Base-by-base conservation (phyloP, 176 grass and related monocot species). In the Eragrostis nindensis region DNA sequence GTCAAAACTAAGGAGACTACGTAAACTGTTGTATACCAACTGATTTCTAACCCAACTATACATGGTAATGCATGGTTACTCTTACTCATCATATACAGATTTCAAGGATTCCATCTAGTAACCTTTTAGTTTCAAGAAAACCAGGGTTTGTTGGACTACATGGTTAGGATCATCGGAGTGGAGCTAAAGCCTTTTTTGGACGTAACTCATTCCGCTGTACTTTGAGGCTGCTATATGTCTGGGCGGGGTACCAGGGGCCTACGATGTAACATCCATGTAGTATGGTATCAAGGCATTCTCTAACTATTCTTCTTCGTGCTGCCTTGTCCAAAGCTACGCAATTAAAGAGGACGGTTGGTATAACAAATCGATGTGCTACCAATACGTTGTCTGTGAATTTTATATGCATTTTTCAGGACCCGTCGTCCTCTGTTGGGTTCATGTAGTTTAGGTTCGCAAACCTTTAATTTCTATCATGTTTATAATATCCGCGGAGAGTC, bases 301-400 rank as follows among this genome's bases (percentile, higher is more conserved):
- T 52, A 46, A 61, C 75, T 47, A 49, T 61, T 69, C 19, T 48
- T 59, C 9, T 70, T 77, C 21, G 4, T 21, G 14, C 8, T 56
- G 36, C 57, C 68, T 10, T 29, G 22, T 39, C 76, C 44, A 49
- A n/a, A 38, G 36, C 8, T 6, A 24, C 22, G 18, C 22, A 29
- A 68, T 6, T 13, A 8, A n/a, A n/a, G 17, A 29, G 30, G 56
- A 29, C 45, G 15, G 71, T 76, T 43, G 71, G 73, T 55, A 71
- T 21, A 82, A 64, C 46, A 38, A 53, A 77, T 38, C 2, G 65
- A 16, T 76, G 71, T 68, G 13, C 63, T 43, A 64, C 47, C 11
- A 47, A 63, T 66, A 42, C 47, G 40, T 65, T 56, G 67, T 18
- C 21, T 11, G 21, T 32, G 32, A 46, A 77, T 25, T 29, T n/a